Conservation (phyloP, 352 stramenopile species). For the Blastocystis sp. region DNA sequence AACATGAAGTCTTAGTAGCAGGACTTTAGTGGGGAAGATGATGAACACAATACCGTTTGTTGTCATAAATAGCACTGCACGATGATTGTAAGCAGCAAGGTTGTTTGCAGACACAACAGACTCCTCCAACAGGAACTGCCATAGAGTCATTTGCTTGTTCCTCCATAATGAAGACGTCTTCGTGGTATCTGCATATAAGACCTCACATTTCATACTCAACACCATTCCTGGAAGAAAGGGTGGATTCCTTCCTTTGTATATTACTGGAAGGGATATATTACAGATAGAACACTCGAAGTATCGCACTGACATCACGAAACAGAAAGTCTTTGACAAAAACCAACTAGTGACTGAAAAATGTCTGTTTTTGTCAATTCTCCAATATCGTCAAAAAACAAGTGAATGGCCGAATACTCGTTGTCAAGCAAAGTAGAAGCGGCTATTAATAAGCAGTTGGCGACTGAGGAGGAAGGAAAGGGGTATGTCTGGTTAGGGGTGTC, state of each 20-base stretch:
- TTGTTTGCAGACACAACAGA: not conserved
- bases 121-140: not conserved
- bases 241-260: slow-evolving; percentile 17
- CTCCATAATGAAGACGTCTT: slow-evolving; percentile 44
- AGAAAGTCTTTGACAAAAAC: not conserved
- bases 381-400: not conserved
- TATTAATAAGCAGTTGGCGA: slow-evolving; percentile 45
- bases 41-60: slow-evolving; percentile 26
- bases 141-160: slow-evolving; percentile 24
- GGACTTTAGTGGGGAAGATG: not conserved
- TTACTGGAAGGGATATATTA: not conserved
- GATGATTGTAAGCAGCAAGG: slow-evolving; percentile 26
- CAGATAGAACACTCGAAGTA: slow-evolving; percentile 31
- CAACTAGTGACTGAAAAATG: not conserved
- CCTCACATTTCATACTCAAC: not conserved
- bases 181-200: not conserved
- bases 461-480: slow-evolving; percentile 44
- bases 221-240: slow-evolving; percentile 10
- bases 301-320: not conserved
- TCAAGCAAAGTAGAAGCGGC: slow-evolving; percentile 27
- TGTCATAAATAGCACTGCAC: not conserved
- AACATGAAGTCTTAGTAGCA: not conserved
- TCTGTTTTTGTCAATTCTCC: not conserved
- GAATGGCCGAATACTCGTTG: slow-evolving; percentile 20
- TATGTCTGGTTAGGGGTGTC: not conserved